Evolutionary conservation across 495 filamentous ascomycete genomes (phyloP), one percentile per base, ranked within the genome.

Genomic region (Diplogelasinospora grovesii): DNA sequence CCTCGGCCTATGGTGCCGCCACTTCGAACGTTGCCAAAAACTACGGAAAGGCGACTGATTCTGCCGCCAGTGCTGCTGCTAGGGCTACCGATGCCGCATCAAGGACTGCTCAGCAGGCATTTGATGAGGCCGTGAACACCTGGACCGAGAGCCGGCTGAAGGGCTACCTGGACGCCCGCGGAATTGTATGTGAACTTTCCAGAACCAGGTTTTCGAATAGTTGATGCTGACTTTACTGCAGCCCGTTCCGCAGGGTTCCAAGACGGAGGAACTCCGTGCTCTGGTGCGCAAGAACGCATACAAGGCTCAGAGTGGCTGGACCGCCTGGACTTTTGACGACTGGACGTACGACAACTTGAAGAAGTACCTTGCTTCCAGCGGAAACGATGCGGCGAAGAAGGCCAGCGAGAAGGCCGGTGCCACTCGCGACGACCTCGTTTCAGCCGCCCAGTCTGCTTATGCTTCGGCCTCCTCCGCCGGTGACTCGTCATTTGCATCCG

Each of bases 291-390:
- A 80, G 40, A 69, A 83, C 52, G 69, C 75, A 32, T 81, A 89
- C 70, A 83, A 82, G 69, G 83, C 81, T 36, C 73, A 81, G 18
- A 71, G 70, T 46, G 79, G 79, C 25, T 89, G 73, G 65, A 82
- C 68, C 40, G 79, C 83, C 15, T 90, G 86, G 83, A 89, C 81
- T 22, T 92, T 88, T 61, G 84, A 92, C 50, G 87, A 86, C 36
- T 84, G 83, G 68, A 83, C 81, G 8, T 74, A 74, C 44, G 83
- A 89, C 19, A 84, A 86, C 59, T 62, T 93, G 27, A 80, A 78
- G 64, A 70, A 75, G 30, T 93, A 86, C 46, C 69, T 93, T 4
- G 68, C 72, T 3, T 67, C 68, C 9, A 65, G 61, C 40, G 73
- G 72, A 7, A 60, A 79, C 39, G 68, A 68, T 5, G 76, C 85